Evolutionary conservation across 805 yeast species (phyloP).

Genomic region (Ogataea naganishii): DNA sequence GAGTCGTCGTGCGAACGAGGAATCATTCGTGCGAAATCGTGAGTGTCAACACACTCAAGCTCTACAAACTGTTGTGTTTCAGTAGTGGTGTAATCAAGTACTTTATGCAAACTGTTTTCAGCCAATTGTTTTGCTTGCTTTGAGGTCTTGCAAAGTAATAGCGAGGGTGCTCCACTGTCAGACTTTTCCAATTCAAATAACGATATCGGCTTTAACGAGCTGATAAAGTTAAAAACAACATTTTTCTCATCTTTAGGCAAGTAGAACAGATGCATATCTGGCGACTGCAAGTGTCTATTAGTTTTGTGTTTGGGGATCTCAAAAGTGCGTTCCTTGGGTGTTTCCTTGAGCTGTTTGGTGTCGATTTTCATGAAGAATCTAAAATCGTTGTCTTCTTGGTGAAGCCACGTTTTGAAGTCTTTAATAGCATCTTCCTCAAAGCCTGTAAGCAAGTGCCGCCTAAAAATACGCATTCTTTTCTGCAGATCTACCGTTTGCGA

Average conservation of each 20-base stretch:
- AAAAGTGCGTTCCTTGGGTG: conserved; percentile 20
- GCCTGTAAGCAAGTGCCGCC: conserved; percentile 40
- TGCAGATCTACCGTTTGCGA: conserved; percentile 42
- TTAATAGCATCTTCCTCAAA: conserved; percentile 35
- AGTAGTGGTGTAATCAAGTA: conserved; percentile 29
- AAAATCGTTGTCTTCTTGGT: too few species aligned
- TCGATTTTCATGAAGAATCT: conserved; percentile 23
- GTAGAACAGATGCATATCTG: conserved; percentile 26
- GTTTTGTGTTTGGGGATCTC: conserved; percentile 15
- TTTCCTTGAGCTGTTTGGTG: conserved; percentile 22
- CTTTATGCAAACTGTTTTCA: conserved; percentile 6
- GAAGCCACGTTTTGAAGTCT: conserved; percentile 13
- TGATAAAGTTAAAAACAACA: conserved; percentile 21
- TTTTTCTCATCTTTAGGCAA: conserved; percentile 21
- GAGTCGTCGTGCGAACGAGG: conserved; percentile 42
- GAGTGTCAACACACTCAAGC: conserved; percentile 38
- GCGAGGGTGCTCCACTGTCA: conserved; percentile 14
- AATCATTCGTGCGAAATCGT: conserved; percentile 27
- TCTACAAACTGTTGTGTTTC: conserved; percentile 27
- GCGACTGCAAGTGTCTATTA: conserved; percentile 12
- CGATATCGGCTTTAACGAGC: conserved; percentile 20
- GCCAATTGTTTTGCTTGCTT: not conserved
- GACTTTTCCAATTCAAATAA: conserved; percentile 11
- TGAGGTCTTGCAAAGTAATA: conserved; percentile 21
- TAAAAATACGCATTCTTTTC: conserved; percentile 52